Percentiles rank a stretch among this genome's conserved stretches.
Conservation (phyloP, 495 filamentous ascomycete species). For the Sphaerosporella brunnea region DNA sequence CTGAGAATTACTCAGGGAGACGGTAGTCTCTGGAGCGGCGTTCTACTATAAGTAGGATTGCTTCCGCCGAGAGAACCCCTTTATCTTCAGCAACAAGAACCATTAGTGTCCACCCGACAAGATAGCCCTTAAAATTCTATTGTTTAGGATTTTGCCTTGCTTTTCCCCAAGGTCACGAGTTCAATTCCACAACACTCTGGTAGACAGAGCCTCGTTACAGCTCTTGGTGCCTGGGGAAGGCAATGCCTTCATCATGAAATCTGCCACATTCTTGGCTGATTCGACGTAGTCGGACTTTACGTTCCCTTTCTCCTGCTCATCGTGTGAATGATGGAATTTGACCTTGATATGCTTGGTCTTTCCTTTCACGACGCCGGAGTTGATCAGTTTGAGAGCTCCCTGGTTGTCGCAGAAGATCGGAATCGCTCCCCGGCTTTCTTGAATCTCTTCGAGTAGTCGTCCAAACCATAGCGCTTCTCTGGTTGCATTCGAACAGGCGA, state of each 20-base stretch:
- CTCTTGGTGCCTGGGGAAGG: too few relatives aligned
- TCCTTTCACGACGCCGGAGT: neutral
- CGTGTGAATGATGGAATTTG: neutral
- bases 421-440: neutral
- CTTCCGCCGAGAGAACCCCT: too few relatives aligned
- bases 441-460: neutral
- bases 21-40: too few relatives aligned
- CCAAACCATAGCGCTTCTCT: neutral
- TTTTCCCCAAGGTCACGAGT: too few relatives aligned
- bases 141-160: too few relatives aligned
- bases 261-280: neutral
- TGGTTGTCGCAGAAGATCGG: constrained; percentile 1
- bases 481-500: constrained; percentile 5
- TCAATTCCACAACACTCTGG: too few relatives aligned
- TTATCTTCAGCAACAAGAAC: too few relatives aligned
- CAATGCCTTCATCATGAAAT: neutral
- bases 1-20: too few relatives aligned
- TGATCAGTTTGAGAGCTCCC: neutral
- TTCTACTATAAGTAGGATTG: too few relatives aligned
- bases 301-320: neutral
- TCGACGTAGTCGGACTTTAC: neutral
- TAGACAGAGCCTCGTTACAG: too few relatives aligned
- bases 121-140: too few relatives aligned
- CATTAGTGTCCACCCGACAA: too few relatives aligned
- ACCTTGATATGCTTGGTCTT: neutral